These are phyloP conservation scores for Petunia hybrid DNA, from an alignment of 305 asterid species.

Conservation along the genomic window DNA sequence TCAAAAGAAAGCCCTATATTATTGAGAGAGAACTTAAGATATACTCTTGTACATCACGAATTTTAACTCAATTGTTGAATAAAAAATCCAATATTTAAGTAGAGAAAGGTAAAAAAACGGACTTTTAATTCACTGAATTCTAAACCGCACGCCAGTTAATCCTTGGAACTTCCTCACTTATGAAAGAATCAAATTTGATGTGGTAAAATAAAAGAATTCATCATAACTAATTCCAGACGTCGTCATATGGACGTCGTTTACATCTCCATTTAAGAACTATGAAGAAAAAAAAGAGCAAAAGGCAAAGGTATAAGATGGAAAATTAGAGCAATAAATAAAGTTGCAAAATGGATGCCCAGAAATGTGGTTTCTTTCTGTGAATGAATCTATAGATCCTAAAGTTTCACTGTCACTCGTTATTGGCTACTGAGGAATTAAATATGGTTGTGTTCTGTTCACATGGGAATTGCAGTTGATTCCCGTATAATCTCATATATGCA, in stretches of 20 bases:
- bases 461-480: slow-evolving; percentile 54
- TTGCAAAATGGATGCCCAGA: slow-evolving; percentile 24
- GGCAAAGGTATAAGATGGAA: neutral
- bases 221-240: neutral
- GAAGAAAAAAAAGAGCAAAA: neutral
- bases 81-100: neutral
- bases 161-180: no score
- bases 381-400: neutral
- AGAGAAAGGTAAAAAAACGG: neutral
- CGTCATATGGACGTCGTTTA: neutral
- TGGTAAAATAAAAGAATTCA: neutral
- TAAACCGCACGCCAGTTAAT: neutral
- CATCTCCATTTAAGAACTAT: neutral
- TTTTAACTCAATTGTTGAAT: neutral
- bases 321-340: neutral
- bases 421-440: neutral
- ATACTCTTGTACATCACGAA: neutral
- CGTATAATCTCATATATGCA: slow-evolving; percentile 68
- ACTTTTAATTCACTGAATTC: neutral
- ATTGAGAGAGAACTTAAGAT: no score
- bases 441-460: slow-evolving; percentile 37
- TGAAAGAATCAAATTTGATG: neutral
- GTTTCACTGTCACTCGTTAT: neutral
- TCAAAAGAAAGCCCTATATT: no score
- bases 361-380: slow-evolving; percentile 27